A percentile compares a stretch with the other conserved stretches of the same genome.
phyloP scores from a whole-genome alignment of 345 rosid genomes.

The Carallia pectinifolia region DNA sequence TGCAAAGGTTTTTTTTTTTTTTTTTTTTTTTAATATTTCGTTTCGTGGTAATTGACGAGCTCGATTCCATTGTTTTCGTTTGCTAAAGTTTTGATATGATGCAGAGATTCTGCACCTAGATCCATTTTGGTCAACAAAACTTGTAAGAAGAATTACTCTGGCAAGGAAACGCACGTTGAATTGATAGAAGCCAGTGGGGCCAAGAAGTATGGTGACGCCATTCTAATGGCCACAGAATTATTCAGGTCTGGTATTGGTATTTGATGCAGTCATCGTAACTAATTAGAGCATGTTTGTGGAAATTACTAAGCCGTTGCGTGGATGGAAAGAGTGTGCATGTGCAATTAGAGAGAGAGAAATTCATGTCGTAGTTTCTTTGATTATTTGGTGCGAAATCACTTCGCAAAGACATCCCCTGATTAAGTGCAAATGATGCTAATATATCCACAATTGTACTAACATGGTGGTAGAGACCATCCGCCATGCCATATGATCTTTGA shows the following conservation, averaged over 20 bases:
- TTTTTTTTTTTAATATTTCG: background rate
- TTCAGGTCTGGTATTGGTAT: slow-evolving; percentile 36
- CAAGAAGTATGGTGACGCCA: slow-evolving; percentile 45
- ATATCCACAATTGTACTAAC: no score
- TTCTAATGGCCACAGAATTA: slow-evolving; percentile 54
- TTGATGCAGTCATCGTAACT: background rate
- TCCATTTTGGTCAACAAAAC: slow-evolving; percentile 53
- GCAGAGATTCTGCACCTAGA: slow-evolving; percentile 44
- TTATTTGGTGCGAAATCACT: background rate
- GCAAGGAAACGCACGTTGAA: slow-evolving; percentile 68
- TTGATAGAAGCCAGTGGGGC: slow-evolving; percentile 57
- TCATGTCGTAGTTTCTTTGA: background rate
- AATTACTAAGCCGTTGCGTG: no score
- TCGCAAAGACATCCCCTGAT: no score
- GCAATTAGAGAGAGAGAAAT: no score
- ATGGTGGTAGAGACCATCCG: no score
- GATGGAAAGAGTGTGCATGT: no score
- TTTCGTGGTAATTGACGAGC: background rate
- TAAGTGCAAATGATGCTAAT: no score
- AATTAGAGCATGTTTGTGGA: no score
- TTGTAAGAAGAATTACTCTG: slow-evolving; percentile 57
- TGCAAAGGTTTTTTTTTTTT: background rate
- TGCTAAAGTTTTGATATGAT: background rate
- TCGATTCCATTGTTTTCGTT: background rate
- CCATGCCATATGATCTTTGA: no score